These are phyloP conservation scores for Yamadazyma aaseri DNA, from an alignment of 1,139 yeast genomes.

Conservation along the genomic window DNA sequence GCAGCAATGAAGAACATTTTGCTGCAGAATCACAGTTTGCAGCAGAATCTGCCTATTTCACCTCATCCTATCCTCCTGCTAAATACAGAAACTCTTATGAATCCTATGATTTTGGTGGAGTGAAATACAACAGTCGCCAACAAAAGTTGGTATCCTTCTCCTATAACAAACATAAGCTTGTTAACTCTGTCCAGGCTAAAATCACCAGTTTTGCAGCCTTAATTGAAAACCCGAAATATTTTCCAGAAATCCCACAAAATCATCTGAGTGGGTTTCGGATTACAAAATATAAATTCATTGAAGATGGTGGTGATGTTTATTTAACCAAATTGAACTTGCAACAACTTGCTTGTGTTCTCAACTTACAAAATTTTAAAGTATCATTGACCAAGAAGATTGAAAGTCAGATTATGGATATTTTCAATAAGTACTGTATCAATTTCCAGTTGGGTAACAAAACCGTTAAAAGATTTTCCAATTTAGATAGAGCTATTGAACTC, in stretches of 20 bases:
- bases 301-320: neutral
- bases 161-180: conserved; percentile 1
- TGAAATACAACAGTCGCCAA: neutral
- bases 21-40: too few species aligned
- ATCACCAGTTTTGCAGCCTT: neutral
- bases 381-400: conserved; percentile 42
- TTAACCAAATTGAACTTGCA: conserved; percentile 6
- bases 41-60: too few species aligned
- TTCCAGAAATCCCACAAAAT: neutral
- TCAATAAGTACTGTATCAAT: conserved; percentile 35
- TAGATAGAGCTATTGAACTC: conserved; percentile 49
- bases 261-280: neutral
- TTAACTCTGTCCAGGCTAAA: neutral
- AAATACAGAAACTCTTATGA: too few species aligned
- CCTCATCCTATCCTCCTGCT: too few species aligned
- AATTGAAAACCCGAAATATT: conserved; percentile 3
- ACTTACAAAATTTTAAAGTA: conserved; percentile 19
- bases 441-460: conserved; percentile 74
- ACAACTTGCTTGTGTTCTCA: conserved; percentile 20
- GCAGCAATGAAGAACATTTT: too few species aligned
- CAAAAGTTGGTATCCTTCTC: neutral
- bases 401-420: conserved; percentile 53
- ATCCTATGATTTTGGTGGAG: too few species aligned
- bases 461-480: conserved; percentile 68
- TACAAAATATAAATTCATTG: neutral